Conservation (phyloP, 2,329 filamentous ascomycete species). For the Fusarium chlamydosporum region DNA sequence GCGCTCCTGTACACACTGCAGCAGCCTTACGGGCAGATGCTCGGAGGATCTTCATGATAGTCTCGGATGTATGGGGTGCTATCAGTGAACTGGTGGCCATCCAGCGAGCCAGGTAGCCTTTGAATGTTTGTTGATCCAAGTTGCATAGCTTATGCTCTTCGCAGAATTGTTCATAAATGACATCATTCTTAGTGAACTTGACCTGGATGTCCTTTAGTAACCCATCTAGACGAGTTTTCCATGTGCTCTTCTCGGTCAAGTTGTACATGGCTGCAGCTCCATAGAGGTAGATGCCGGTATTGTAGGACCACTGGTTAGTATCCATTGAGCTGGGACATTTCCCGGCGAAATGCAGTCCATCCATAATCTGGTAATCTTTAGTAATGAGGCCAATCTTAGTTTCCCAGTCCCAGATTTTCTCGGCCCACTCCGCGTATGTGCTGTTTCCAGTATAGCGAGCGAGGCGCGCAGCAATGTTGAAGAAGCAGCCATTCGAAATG, state of each 20-base stretch:
- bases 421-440: constrained; percentile 83
- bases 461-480: constrained; percentile 79
- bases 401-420: constrained; percentile 78
- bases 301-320: constrained; percentile 77
- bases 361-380: constrained; percentile 67
- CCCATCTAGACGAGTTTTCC: constrained; percentile 71
- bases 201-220: constrained; percentile 65
- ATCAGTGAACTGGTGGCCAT: constrained; percentile 68
- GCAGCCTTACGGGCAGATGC: constrained; percentile 67
- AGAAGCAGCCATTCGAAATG: constrained; percentile 79
- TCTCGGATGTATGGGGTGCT: constrained; percentile 65
- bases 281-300: constrained; percentile 75
- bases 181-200: constrained; percentile 67
- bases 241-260: constrained; percentile 65
- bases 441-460: constrained; percentile 83
- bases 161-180: constrained; percentile 77
- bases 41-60: constrained; percentile 65
- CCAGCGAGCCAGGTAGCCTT: constrained; percentile 81
- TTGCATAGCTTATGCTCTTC: constrained; percentile 74
- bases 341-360: constrained; percentile 58
- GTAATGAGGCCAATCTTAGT: constrained; percentile 68
- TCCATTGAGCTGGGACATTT: constrained; percentile 65
- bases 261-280: constrained; percentile 73
- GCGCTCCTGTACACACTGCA: constrained; percentile 63
- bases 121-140: constrained; percentile 80